phyloP scores from a whole-genome alignment of 1,139 yeast genomes.

The Hansenula sp. region DNA sequence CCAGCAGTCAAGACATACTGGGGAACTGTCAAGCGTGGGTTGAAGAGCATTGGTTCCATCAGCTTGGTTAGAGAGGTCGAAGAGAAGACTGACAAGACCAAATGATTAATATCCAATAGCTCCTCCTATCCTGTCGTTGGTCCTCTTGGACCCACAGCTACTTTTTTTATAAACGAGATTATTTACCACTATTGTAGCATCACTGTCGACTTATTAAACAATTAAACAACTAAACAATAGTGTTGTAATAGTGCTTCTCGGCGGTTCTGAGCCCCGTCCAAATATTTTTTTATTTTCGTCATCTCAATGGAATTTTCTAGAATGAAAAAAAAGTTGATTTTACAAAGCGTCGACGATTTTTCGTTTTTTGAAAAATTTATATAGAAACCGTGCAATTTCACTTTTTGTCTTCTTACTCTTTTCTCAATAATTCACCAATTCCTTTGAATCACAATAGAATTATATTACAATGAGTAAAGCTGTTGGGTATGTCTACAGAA shows the following conservation, averaged over 20 bases:
- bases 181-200: too few relatives aligned
- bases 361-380: not conserved
- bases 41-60: conserved; percentile 25
- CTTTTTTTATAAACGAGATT: too few relatives aligned
- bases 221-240: too few relatives aligned
- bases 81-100: conserved; percentile 1
- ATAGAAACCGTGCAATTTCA: conserved; percentile 4
- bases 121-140: not conserved
- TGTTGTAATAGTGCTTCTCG: too few relatives aligned
- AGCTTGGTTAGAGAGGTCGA: conserved; percentile 15
- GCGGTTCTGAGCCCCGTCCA: not conserved
- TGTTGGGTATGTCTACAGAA: conserved; percentile 11
- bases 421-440: conserved; percentile 20
- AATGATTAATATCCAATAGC: not conserved
- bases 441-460: not conserved
- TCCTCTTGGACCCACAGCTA: not conserved
- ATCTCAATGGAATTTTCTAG: conserved; percentile 11
- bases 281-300: not conserved
- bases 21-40: conserved; percentile 48
- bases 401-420: conserved; percentile 12
- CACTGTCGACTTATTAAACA: too few relatives aligned
- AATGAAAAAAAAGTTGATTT: conserved; percentile 7
- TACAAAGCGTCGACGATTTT: conserved; percentile 7
- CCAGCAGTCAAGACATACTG: conserved; percentile 54
- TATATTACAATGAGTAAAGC: conserved; percentile 29